Base-by-base conservation (phyloP, 345 rosid genomes). In the Brassica cretica region DNA sequence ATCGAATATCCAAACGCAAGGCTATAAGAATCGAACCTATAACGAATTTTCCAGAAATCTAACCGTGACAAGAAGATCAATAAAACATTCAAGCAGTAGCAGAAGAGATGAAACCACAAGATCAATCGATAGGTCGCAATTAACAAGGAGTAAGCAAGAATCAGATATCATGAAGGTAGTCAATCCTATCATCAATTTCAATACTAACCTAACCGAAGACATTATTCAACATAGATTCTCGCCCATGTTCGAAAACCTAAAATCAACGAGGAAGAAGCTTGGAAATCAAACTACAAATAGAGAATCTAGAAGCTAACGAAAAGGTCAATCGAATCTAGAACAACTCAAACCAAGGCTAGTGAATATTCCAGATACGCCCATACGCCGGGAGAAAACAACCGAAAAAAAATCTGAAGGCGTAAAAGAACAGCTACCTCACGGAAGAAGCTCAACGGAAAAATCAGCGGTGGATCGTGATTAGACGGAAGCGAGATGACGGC, bases 401-500 rank as follows among this genome's bases (percentile, higher is more conserved):
- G 49, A 41, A 58, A 53, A 8, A 49, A 25, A 62, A 4, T 72
- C 46, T 0, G 1, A 7, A 70, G 18, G 53, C 32, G 74, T 61
- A 63, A n/a, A 19, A 9, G 19, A 70, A 21, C 9, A 29, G 65
- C 75, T 69, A 80, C 72, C 79, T 74, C 68, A 69, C 62, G 72
- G 51, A 63, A 64, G 59, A 62, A 79, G 75, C 69, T 59, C 32
- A 30, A 24, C 44, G 12, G 16, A 16, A 53, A 66, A 74, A 62
- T 7, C 63, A 70, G 37, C 68, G 56, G 77, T 10, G 66, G 69
- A 62, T 16, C 9, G 60, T 18, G 8, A 9, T 70, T 19, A 81
- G 69, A 66, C 82, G 83, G 80, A 68, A 62, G 70, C 59, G 70
- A 66, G 19, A 77, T 70, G 21, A 77, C 78, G 82, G 56, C 37